Percentiles rank a stretch among this genome's conserved stretches.
Evolutionary conservation across 208 protist species (phyloP).

Genomic region (Crithidia sp.): DNA sequence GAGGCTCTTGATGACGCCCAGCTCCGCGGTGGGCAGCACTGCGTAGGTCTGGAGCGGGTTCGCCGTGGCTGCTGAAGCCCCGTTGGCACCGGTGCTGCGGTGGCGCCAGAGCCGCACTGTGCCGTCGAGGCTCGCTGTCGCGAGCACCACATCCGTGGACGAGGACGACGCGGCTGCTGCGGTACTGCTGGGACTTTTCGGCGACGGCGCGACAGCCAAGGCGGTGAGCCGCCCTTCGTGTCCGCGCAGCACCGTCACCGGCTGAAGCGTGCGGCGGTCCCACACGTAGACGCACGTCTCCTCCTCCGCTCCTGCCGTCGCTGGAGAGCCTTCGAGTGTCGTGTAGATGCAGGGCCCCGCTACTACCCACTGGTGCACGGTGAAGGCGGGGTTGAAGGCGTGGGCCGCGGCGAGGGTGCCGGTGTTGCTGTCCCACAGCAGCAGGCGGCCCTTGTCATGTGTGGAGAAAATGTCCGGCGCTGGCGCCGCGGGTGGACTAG

Average conservation of each 20-base stretch:
- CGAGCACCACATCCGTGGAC: conserved; percentile 32
- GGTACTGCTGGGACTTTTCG: conserved; percentile 3
- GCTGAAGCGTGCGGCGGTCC: conserved; percentile 49
- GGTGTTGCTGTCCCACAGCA: conserved; percentile 67
- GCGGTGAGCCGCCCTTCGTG: conserved; percentile 71
- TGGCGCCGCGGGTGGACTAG: no score
- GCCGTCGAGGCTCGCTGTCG: conserved; percentile 72
- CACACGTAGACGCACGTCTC: conserved; percentile 75
- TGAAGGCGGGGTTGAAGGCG: conserved; percentile 45
- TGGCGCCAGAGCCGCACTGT: conserved; percentile 72
- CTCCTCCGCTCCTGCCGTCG: conserved; percentile 44
- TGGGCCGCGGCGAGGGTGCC: conserved; percentile 48
- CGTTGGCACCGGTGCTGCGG: background rate
- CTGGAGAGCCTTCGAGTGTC: conserved; percentile 51
- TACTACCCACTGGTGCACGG: conserved; percentile 63
- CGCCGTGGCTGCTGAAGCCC: conserved; percentile 7
- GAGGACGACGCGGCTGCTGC: background rate
- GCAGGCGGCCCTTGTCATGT: conserved; percentile 70
- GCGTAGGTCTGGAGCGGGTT: conserved; percentile 11
- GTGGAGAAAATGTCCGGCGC: conserved; percentile 42
- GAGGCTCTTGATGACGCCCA: conserved; percentile 27
- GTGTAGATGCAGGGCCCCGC: conserved; percentile 55
- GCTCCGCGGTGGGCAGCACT: conserved; percentile 31
- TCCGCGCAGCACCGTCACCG: conserved; percentile 44
- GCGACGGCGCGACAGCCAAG: conserved; percentile 45